Base-by-base conservation (phyloP, 768 basidiomycete genomes). In the Strobilomyces dryophilus region DNA sequence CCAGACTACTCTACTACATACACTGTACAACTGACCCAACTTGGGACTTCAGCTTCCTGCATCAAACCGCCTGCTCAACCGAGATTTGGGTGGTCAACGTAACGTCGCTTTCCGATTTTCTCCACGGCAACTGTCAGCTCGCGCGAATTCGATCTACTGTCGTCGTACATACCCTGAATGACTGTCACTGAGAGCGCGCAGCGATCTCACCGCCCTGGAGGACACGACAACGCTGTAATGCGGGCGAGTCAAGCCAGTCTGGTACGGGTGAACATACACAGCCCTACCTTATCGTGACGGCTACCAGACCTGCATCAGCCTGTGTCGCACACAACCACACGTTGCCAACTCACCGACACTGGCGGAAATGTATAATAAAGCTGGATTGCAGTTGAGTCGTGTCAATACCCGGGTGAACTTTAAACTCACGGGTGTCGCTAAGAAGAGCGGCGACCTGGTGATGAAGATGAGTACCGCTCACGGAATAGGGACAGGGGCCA, bases 171-270 rank as follows among this genome's bases (percentile, higher is more conserved):
- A 62, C 61, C 32, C 4, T 48, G 39, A 0, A 24, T 18, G 2
- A 11, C 29, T 10, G n/a, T 35, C 10, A 8, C 45, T 31, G 9
- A 54, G 43, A 3, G 3, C 7, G 18, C 45, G 37, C 9, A 59
- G 56, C 12, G 56, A 57, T 39, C 56, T 60, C 45, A 54, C 59
- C 4, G 53, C 49, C 32, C 47, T 54, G 15, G 53, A 52, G 6
- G 59, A 53, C 3, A 47, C 53, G 15, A 60, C 49, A 1, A 47
- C 47, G 29, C 59, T 60, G 24, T 18, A 12, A 8, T 36, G 31
- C 20, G n/a, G 27, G 36, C 39, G n/a, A 20, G 15, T 53, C 37
- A 6, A 54, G 49, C 17, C 5, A 36, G 12, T n/a, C 21, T 6
- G 24, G 39, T 10, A 11, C 26, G 14, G 20, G 4, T 2, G 29